Evolutionary conservation across 148 eudicot genomes (phyloP).

Genomic region (Fallopia convolvulus): DNA sequence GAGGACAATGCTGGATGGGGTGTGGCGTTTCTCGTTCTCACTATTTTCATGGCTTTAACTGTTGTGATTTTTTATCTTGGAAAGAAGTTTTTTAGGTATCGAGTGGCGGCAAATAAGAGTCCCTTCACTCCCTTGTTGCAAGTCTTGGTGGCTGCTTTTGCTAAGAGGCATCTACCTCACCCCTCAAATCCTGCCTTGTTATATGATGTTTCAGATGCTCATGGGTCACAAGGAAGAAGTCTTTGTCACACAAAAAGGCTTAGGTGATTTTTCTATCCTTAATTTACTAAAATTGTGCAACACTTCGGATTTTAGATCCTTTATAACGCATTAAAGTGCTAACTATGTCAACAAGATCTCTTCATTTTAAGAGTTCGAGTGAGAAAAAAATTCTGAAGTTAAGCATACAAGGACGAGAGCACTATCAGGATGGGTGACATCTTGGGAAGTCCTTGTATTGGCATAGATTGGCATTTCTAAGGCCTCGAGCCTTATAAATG

Average conservation of each 20-base stretch:
- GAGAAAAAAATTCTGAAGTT: no score
- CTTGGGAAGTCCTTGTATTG: no score
- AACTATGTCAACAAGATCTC: no score
- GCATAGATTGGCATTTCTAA: no score
- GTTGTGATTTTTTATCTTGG: conserved; percentile 31
- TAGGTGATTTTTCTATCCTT: conserved; percentile 21
- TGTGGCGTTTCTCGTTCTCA: conserved; percentile 24
- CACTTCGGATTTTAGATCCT: no score
- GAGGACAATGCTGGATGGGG: conserved; percentile 52
- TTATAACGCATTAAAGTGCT: no score
- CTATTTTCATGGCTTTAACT: conserved; percentile 23
- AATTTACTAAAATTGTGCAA: no score
- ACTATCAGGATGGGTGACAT: no score
- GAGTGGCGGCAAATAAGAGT: conserved; percentile 27
- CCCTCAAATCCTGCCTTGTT: conserved; percentile 26
- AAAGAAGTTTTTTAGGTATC: conserved; percentile 33
- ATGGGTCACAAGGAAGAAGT: conserved; percentile 26
- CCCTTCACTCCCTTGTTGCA: conserved; percentile 48
- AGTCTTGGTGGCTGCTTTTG: conserved; percentile 41
- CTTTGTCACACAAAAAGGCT: conserved; percentile 48
- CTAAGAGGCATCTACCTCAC: conserved; percentile 27
- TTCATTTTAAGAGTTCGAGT: no score
- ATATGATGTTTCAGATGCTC: conserved; percentile 33
- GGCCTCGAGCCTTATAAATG: no score
- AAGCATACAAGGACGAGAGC: no score